Conservation (phyloP, 768 basidiomycete species). For the Leccinum sublutescens region DNA sequence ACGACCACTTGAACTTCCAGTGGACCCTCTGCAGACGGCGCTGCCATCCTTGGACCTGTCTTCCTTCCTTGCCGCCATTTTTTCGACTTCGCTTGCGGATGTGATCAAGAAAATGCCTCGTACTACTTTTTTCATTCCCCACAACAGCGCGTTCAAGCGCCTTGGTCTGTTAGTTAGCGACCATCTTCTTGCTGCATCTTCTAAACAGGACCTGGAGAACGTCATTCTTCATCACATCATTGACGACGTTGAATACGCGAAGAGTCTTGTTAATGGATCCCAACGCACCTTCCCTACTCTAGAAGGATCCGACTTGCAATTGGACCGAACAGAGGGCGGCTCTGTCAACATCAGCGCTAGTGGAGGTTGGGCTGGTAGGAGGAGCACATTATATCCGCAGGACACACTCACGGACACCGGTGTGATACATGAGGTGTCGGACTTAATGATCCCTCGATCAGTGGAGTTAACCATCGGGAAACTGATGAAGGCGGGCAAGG, state of each 20-base stretch:
- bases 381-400: conserved; percentile 51
- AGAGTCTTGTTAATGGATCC: conserved; percentile 58
- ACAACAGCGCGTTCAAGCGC: conserved; percentile 83
- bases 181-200: conserved; percentile 77
- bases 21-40: conserved; percentile 76
- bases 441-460: conserved; percentile 82
- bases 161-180: conserved; percentile 82
- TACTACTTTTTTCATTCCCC: conserved; percentile 83
- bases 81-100: conserved; percentile 81
- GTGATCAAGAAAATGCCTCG: conserved; percentile 60
- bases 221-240: conserved; percentile 90
- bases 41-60: conserved; percentile 84
- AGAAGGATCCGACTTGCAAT: conserved; percentile 78
- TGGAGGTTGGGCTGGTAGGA: conserved; percentile 78
- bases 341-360: conserved; percentile 55
- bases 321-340: conserved; percentile 58
- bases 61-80: conserved; percentile 85
- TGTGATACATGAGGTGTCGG: conserved; percentile 85
- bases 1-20: conserved; percentile 77
- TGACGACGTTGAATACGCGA: conserved; percentile 69
- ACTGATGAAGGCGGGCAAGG: conserved; percentile 84
- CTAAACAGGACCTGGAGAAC: conserved; percentile 75
- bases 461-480: conserved; percentile 88
- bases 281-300: conserved; percentile 76
- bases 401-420: conserved; percentile 86